phyloP scores from a whole-genome alignment of 768 basidiomycete genomes.

The Pulveroboletus sp. region DNA sequence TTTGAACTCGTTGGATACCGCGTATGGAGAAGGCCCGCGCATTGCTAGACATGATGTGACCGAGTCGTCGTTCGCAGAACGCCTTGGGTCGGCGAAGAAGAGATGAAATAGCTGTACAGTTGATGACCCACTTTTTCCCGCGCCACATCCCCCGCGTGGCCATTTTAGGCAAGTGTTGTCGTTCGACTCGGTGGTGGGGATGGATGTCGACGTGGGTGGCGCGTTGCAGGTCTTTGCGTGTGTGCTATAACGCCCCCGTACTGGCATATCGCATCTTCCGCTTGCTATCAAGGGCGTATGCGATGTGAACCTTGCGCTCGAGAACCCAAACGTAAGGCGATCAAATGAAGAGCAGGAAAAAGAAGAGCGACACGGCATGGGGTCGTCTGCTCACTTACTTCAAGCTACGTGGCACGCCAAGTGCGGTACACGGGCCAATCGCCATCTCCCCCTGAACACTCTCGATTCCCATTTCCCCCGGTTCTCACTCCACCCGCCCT shows the following conservation, averaged over 20 bases:
- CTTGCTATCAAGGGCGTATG: background rate
- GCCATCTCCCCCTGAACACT: background rate
- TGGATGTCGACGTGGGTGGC: too few species aligned
- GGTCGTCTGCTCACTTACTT: background rate
- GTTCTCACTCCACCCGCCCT: background rate
- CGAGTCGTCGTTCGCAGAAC: too few species aligned
- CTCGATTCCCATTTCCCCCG: background rate
- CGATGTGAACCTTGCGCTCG: too few species aligned
- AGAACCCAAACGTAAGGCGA: background rate
- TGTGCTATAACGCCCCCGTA: too few species aligned
- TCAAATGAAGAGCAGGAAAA: background rate
- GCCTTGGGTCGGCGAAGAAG: too few species aligned
- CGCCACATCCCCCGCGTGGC: background rate
- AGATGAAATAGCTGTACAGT: conserved; percentile 10
- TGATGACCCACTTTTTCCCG: conserved; percentile 23
- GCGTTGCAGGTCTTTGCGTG: too few species aligned
- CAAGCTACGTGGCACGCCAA: background rate
- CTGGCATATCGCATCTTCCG: background rate
- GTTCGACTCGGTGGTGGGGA: conserved; percentile 6
- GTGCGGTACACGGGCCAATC: background rate
- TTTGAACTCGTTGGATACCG: too few species aligned
- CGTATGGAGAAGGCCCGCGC: too few species aligned
- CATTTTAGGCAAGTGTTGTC: conserved; percentile 21
- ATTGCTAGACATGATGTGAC: too few species aligned
- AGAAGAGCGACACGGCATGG: background rate